A percentile compares a stretch with the other conserved stretches of the same genome.
These are phyloP conservation scores for Streptanthus diversifolius DNA, from an alignment of 345 rosid species.

Conservation along the genomic window DNA sequence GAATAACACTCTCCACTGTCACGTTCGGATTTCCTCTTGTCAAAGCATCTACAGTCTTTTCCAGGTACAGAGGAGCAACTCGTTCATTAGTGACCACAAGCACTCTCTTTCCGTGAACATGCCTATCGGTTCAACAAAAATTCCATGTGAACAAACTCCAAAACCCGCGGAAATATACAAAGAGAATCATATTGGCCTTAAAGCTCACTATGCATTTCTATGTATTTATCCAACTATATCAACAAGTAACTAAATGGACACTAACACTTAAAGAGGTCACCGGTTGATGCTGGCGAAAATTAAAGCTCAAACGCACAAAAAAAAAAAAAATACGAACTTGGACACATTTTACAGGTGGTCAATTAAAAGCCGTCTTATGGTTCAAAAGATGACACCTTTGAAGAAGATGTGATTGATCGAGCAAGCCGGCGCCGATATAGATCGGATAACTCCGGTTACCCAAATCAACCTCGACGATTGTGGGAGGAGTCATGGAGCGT, in stretches of 20 bases:
- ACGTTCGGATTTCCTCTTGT: slow-evolving; percentile 79
- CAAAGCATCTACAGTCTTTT: slow-evolving; percentile 71
- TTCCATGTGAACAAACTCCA: not conserved
- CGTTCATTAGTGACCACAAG: slow-evolving; percentile 83
- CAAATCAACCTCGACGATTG: slow-evolving; percentile 79
- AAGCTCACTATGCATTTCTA: not conserved
- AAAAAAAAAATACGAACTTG: not conserved
- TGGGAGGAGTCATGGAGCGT: slow-evolving; percentile 46
- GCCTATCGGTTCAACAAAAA: slow-evolving; percentile 43
- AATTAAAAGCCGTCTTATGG: not conserved
- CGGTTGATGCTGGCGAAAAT: not conserved
- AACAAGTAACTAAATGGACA: slow-evolving; percentile 3
- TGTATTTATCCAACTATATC: not conserved
- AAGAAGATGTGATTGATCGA: slow-evolving; percentile 69
- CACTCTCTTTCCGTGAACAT: slow-evolving; percentile 91
- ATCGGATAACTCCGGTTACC: slow-evolving; percentile 94
- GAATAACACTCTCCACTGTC: slow-evolving; percentile 72
- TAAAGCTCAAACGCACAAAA: not conserved
- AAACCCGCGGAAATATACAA: not conserved
- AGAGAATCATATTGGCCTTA: not conserved
- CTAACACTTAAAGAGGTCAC: not conserved
- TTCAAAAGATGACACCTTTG: slow-evolving; percentile 52
- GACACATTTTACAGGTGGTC: not conserved
- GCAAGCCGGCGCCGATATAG: slow-evolving; percentile 87
- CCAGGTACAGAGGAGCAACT: slow-evolving; percentile 71